These are phyloP conservation scores for Pseudohalonectria lignicola DNA, from an alignment of 2,329 filamentous ascomycete genomes.

Conservation along the genomic window DNA sequence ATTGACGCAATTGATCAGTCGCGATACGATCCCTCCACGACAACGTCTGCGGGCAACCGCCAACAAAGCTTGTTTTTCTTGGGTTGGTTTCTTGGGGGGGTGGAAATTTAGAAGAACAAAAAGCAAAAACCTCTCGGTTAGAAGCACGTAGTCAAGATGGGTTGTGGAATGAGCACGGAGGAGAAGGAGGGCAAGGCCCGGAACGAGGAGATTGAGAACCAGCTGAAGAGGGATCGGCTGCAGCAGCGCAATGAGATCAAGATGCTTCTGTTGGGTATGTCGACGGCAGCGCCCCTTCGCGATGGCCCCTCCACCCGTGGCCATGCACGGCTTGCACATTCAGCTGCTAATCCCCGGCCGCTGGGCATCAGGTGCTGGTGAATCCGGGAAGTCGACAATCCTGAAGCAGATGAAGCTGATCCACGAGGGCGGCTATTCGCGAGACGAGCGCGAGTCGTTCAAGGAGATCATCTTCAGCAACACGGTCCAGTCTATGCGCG, in stretches of 20 bases:
- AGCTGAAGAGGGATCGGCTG: constrained; percentile 97
- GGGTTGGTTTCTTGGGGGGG: no score
- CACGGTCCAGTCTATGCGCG: constrained; percentile 58
- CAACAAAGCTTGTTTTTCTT: no score
- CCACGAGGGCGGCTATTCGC: constrained; percentile 96
- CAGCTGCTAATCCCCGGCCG: no score
- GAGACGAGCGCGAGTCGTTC: constrained; percentile 66
- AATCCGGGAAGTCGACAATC: constrained; percentile 92
- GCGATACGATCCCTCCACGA: no score
- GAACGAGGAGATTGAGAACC: constrained; percentile 99
- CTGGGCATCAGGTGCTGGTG: constrained; percentile 78
- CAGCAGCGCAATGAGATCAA: constrained; percentile 99
- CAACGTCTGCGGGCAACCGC: no score
- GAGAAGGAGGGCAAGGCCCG: constrained; percentile 99
- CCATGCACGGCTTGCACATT: background rate
- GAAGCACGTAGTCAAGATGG: constrained; percentile 92
- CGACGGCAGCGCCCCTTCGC: background rate
- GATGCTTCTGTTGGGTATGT: constrained; percentile 94
- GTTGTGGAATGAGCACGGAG: constrained; percentile 99
- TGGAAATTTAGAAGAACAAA: no score
- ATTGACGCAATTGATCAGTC: no score
- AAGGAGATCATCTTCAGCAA: constrained; percentile 64
- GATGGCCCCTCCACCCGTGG: no score
- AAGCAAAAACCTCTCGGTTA: no score
- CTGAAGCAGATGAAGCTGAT: constrained; percentile 99